Conservation (phyloP, 176 grass and related monocot species). For the Guadua angustifolia region DNA sequence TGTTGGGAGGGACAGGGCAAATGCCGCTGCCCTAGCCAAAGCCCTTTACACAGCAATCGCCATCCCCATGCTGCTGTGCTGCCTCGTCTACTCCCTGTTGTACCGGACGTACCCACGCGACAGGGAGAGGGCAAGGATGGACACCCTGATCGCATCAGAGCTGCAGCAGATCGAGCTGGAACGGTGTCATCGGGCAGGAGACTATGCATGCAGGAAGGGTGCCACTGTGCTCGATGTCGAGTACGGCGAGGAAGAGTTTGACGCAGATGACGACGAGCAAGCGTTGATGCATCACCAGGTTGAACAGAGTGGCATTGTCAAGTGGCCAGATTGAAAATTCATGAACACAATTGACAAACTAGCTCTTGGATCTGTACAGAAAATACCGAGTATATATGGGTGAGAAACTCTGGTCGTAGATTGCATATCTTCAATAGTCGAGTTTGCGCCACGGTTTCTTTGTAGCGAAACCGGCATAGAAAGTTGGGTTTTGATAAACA, state of each 20-base stretch:
- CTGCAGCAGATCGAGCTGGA: constrained; percentile 64
- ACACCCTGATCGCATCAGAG: constrained; percentile 65
- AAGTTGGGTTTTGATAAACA: no score
- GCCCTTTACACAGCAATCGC: constrained; percentile 76
- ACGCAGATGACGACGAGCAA: constrained; percentile 45
- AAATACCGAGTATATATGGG: not conserved
- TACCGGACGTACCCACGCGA: constrained; percentile 75
- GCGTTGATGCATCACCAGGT: constrained; percentile 43
- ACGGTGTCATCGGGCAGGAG: constrained; percentile 2
- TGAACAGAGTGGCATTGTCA: constrained; percentile 22
- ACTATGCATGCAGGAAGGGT: constrained; percentile 35
- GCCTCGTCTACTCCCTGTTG: constrained; percentile 79
- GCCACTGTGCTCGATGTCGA: constrained; percentile 56
- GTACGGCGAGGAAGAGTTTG: constrained; percentile 48
- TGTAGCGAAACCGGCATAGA: not conserved
- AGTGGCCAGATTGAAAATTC: not conserved
- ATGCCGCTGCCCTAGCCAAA: constrained; percentile 76
- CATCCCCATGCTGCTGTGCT: constrained; percentile 79
- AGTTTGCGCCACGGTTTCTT: not conserved
- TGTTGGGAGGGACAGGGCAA: constrained; percentile 51
- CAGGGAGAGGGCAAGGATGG: constrained; percentile 81
- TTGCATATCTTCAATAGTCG: not conserved
- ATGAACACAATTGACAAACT: not conserved
- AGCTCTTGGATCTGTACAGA: not conserved
- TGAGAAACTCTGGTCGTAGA: not conserved